Conservation (phyloP, 2,329 filamentous ascomycete genomes). For the Penicillium sp. region DNA sequence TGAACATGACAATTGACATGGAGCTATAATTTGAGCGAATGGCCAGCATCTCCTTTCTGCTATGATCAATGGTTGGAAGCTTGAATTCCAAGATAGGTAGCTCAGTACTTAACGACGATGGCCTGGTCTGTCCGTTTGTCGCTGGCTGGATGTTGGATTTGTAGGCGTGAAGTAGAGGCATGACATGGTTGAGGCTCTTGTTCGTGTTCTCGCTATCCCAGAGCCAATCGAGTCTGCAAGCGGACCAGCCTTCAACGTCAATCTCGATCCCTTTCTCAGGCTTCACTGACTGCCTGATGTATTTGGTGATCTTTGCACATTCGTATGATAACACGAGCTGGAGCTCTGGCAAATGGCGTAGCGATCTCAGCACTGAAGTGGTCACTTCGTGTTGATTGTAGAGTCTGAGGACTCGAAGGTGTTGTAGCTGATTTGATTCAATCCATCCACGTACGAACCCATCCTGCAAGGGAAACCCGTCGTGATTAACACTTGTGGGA, state of each 20-base stretch:
- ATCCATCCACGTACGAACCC: constrained; percentile 46
- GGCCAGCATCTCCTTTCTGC: neutral
- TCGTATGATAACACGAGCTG: constrained; percentile 36
- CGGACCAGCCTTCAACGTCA: constrained; percentile 6
- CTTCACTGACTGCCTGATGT: neutral
- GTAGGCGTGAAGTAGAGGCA: constrained; percentile 4
- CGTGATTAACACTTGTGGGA: constrained; percentile 10
- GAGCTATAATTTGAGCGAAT: constrained; percentile 6
- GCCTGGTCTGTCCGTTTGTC: neutral
- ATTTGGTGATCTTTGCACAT: constrained; percentile 30
- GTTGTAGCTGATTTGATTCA: constrained; percentile 40
- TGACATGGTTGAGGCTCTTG: constrained; percentile 1
- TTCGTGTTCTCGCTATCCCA: neutral
- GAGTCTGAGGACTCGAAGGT: constrained; percentile 42
- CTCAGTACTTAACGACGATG: neutral
- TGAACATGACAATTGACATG: constrained; percentile 8
- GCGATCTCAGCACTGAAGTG: constrained; percentile 33
- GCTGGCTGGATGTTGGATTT: neutral
- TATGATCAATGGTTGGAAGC: neutral
- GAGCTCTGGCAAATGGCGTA: constrained; percentile 39
- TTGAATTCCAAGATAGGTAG: constrained; percentile 8
- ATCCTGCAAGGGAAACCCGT: constrained; percentile 34
- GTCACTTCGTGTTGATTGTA: constrained; percentile 36
- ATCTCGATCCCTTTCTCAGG: neutral
- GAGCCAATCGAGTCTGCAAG: constrained; percentile 8